phyloP scores from a whole-genome alignment of 768 basidiomycete species.

The Strobilomyces confusus region DNA sequence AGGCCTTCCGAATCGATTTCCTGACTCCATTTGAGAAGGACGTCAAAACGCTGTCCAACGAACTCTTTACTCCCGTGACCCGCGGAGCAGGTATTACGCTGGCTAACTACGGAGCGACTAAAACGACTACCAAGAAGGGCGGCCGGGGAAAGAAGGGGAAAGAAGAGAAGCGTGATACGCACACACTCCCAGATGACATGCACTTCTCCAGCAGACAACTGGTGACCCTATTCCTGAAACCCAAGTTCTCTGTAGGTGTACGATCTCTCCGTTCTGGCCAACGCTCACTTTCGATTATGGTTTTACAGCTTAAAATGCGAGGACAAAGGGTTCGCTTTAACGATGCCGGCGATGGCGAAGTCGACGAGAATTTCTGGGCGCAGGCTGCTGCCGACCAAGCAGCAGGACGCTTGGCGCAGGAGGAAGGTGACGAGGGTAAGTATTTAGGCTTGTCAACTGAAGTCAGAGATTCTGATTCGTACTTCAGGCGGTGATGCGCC shows the following conservation, averaged over 20 bases:
- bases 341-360: conserved; percentile 74
- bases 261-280: neutral
- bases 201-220: conserved; percentile 91
- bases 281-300: conserved; percentile 1
- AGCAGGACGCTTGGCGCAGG: conserved; percentile 48
- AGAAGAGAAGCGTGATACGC: conserved; percentile 66
- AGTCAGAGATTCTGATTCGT: conserved; percentile 10
- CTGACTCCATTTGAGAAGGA: conserved; percentile 54
- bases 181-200: conserved; percentile 92
- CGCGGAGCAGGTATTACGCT: conserved; percentile 67
- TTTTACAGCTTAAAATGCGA: conserved; percentile 79
- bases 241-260: conserved; percentile 79
- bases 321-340: conserved; percentile 57
- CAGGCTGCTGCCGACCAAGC: conserved; percentile 86
- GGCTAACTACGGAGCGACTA: conserved; percentile 44
- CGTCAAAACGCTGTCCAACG: conserved; percentile 57
- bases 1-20: conserved; percentile 82
- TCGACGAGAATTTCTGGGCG: conserved; percentile 97
- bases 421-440: conserved; percentile 65
- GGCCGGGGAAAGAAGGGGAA: conserved; percentile 45
- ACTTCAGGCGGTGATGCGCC: conserved; percentile 44
- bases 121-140: conserved; percentile 28
- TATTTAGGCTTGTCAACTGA: neutral
- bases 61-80: conserved; percentile 76
- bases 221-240: conserved; percentile 91